Percentiles rank a stretch among this genome's conserved stretches.
Evolutionary conservation across 1,139 yeast genomes (phyloP).

Genomic region (Candida neerlandica): DNA sequence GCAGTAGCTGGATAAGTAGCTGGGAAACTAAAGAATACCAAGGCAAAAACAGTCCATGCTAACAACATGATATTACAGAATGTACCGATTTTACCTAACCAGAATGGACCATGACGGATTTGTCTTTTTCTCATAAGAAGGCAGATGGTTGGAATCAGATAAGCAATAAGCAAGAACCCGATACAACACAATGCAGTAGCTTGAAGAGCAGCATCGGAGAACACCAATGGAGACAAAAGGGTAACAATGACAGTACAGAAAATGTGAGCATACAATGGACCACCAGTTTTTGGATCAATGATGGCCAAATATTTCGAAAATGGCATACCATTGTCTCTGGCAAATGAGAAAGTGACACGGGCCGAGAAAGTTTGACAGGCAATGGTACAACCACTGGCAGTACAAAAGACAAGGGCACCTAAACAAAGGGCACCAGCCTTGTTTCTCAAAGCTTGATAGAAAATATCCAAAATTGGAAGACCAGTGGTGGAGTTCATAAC

Average conservation of each 20-base stretch:
- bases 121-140: slow-evolving; percentile 60
- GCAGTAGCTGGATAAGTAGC: slow-evolving; percentile 63
- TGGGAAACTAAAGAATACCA: slow-evolving; percentile 71
- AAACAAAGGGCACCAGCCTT: slow-evolving; percentile 43
- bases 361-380: slow-evolving; percentile 54
- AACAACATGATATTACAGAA: slow-evolving; percentile 57
- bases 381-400: slow-evolving; percentile 46
- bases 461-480: slow-evolving; percentile 46
- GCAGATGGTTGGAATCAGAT: slow-evolving; percentile 48
- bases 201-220: slow-evolving; percentile 46
- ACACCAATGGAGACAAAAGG: slow-evolving; percentile 42
- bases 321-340: slow-evolving; percentile 64
- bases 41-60: slow-evolving; percentile 60
- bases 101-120: slow-evolving; percentile 67
- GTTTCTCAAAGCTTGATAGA: slow-evolving; percentile 38
- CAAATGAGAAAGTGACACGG: slow-evolving; percentile 78
- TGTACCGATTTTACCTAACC: slow-evolving; percentile 60
- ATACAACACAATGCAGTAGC: slow-evolving; percentile 51
- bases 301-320: slow-evolving; percentile 43
- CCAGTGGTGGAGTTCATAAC: slow-evolving; percentile 35
- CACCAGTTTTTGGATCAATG: slow-evolving; percentile 45
- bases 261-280: slow-evolving; percentile 49
- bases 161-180: slow-evolving; percentile 44
- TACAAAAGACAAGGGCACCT: slow-evolving; percentile 36
- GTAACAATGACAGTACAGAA: slow-evolving; percentile 45